Evolutionary conservation across 805 yeast species (phyloP).

Genomic region (Barnettozyma vustinii): DNA sequence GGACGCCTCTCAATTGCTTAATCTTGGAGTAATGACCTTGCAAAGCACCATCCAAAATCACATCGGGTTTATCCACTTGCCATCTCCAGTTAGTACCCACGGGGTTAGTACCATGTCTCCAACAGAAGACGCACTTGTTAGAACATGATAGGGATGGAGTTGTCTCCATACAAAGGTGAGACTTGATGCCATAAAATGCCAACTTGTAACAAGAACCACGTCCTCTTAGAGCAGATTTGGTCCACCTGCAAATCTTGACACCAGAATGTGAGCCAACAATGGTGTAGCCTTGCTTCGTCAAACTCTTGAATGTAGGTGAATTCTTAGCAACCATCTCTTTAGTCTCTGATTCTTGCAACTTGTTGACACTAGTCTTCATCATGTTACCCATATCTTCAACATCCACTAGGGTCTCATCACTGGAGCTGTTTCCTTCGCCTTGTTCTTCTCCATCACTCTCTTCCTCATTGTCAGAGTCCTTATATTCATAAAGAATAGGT

Average conservation of each 20-base stretch:
- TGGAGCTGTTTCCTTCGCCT: constrained; percentile 26
- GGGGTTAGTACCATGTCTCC: constrained; percentile 97
- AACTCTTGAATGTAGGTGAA: constrained; percentile 81
- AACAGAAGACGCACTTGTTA: constrained; percentile 92
- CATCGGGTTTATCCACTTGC: constrained; percentile 90
- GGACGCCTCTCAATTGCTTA: constrained; percentile 93
- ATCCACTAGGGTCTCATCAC: constrained; percentile 53
- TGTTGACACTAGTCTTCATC: constrained; percentile 14
- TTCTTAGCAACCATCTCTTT: constrained; percentile 88
- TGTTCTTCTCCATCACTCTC: constrained; percentile 34
- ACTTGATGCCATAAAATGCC: constrained; percentile 85
- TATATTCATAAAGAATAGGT: constrained; percentile 56
- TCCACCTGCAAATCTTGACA: constrained; percentile 94
- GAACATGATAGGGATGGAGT: constrained; percentile 93
- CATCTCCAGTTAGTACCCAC: constrained; percentile 96
- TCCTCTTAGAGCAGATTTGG: constrained; percentile 89
- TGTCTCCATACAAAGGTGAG: constrained; percentile 93
- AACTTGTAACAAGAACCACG: constrained; percentile 92
- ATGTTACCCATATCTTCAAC: constrained; percentile 81
- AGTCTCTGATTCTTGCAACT: constrained; percentile 20
- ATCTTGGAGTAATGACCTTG: constrained; percentile 88
- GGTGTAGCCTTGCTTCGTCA: constrained; percentile 91
- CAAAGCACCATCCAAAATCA: constrained; percentile 76
- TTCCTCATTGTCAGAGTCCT: constrained; percentile 50
- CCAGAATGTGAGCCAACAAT: constrained; percentile 94